Conservation (phyloP, 2,329 filamentous ascomycete genomes). For the Clonostachys solani region DNA sequence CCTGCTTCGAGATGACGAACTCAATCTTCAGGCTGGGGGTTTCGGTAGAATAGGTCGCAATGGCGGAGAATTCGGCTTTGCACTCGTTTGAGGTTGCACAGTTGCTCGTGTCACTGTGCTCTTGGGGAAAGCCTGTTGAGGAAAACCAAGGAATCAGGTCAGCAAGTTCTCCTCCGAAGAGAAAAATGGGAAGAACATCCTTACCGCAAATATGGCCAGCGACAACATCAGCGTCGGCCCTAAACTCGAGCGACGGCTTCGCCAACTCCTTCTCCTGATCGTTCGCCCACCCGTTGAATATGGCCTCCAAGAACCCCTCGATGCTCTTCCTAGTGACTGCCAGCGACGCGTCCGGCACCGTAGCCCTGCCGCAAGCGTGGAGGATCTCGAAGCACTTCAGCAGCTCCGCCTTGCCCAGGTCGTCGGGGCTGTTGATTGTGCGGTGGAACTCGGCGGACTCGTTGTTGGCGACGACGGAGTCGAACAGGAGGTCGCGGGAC, state of each 20-base stretch:
- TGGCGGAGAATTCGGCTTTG: conserved; percentile 11
- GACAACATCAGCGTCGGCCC: conserved; percentile 15
- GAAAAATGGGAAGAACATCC: conserved; percentile 1
- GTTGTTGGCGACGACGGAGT: conserved; percentile 6
- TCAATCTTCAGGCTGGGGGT: conserved; percentile 18
- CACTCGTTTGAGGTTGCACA: conserved; percentile 11
- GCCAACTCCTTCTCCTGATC: not conserved
- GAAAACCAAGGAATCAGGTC: not conserved
- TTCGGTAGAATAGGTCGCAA: conserved; percentile 15
- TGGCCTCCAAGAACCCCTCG: conserved; percentile 21
- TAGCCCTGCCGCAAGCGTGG: conserved; percentile 20
- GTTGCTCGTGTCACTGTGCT: conserved; percentile 6
- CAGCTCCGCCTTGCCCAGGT: conserved; percentile 17
- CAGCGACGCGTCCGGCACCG: conserved; percentile 12
- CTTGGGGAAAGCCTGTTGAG: conserved; percentile 7
- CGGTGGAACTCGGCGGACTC: conserved; percentile 4
- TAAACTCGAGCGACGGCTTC: conserved; percentile 19
- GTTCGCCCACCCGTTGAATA: conserved; percentile 16
- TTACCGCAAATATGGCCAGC: conserved; percentile 20
- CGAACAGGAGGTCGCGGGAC: conserved; percentile 2
- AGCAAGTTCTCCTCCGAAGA: not conserved
- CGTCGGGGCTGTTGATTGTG: conserved; percentile 14
- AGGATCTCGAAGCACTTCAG: conserved; percentile 23
- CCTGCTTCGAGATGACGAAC: conserved; percentile 14
- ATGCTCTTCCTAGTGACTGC: conserved; percentile 18